Conservation (phyloP, 495 filamentous ascomycete genomes). For the Neurospora sp. region DNA sequence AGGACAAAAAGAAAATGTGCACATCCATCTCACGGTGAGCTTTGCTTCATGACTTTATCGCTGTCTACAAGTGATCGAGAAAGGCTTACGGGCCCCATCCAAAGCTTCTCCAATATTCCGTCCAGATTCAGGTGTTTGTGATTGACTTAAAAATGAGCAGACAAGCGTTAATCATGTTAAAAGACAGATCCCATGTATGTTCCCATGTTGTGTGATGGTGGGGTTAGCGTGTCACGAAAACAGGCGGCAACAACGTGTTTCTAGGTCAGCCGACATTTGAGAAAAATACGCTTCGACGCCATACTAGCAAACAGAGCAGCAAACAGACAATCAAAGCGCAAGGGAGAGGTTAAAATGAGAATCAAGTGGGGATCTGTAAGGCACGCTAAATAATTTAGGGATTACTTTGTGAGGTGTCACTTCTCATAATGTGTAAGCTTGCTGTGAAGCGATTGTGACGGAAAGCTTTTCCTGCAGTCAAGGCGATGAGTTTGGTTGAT, state of each 20-base stretch:
- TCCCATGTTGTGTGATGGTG: too few species aligned
- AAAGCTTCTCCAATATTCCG: background rate
- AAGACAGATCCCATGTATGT: too few species aligned
- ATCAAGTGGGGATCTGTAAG: background rate
- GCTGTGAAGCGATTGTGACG: background rate
- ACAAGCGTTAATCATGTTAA: too few species aligned
- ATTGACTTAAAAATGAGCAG: background rate
- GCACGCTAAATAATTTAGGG: background rate
- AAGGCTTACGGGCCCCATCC: background rate
- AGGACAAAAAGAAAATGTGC: background rate
- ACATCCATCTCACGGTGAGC: too few species aligned
- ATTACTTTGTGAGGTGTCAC: background rate
- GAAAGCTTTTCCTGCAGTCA: background rate
- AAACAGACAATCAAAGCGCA: background rate
- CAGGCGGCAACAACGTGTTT: background rate
- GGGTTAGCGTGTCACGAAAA: background rate
- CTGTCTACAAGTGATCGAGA: background rate
- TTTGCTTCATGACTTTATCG: background rate
- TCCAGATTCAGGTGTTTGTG: background rate
- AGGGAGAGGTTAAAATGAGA: background rate
- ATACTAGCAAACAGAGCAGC: background rate
- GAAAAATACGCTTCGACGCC: background rate
- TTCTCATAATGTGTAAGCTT: background rate
- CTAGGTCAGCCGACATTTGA: background rate
- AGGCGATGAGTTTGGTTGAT: background rate